Base-by-base conservation (phyloP, 192 early-diverging fungal genomes). In the Rhizophagus prolifer region DNA sequence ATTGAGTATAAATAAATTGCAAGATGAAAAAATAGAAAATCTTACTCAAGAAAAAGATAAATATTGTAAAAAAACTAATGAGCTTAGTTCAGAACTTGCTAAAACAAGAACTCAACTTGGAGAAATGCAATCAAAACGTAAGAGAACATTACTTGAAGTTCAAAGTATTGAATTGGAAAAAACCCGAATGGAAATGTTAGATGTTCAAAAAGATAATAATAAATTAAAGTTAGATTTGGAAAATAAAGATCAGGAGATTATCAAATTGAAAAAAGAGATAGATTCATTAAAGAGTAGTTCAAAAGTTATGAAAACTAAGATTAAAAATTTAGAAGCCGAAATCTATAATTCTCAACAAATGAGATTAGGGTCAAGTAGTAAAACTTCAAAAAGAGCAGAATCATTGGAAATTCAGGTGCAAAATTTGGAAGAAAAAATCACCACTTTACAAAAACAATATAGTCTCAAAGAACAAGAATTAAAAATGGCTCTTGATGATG, bases 101-200 rank as follows among this genome's bases (percentile, higher is more conserved):
- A 67, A 36, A 10, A 41, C 65, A 14, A 34, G 65, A 44, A 67
- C 31, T 21, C 65, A 67, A 44, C 9, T 67, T 9, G 30, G 30
- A 7, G 65, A 67, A 10, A 10, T 67, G 7, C 65, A 67, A 67
- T 8, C 8, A 41, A 25, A 10, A 26, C 61, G 13, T 9, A 25
- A 63, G 14, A 25, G 14, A 63, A 14, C 12, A 28, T 25, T 28
- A 28, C 13, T 28, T 63, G 28, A 63, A 63, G 61, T 25, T 63
- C 61, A 63, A 63, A 63, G 14, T 63, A 63, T 14, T 63, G 61
- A 63, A 23, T 36, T 67, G 10, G 31, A n/a, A 25, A 67, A 67
- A 9, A 19, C 41, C 0, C 65, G 34, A 38, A 38, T 41, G n/a
- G 31, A 67, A n/a, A 41, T 67, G 21, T 36, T 19, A 7, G 65